Conservation (phyloP, 495 filamentous ascomycete genomes). For the Sabuloglossum arenarium region DNA sequence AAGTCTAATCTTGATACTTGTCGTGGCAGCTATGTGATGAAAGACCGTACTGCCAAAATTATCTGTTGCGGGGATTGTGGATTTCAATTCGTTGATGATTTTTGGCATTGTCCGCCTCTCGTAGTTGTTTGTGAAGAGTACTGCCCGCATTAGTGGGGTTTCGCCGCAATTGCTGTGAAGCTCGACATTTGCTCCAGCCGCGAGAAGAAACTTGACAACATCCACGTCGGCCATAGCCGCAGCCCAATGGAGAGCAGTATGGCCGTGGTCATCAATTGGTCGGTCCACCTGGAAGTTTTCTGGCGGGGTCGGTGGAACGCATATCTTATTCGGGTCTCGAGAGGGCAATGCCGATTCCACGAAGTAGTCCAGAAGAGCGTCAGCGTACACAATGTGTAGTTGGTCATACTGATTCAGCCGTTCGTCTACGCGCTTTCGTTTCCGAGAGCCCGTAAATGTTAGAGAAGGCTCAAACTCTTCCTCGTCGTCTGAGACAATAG, state of each 20-base stretch:
- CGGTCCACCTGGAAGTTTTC: slow-evolving; percentile 68
- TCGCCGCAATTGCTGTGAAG: slow-evolving; percentile 60
- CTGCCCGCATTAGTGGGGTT: slow-evolving; percentile 84
- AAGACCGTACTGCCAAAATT: slow-evolving; percentile 66
- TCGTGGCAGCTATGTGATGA: slow-evolving; percentile 78
- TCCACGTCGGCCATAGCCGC: slow-evolving; percentile 94
- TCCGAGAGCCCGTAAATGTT: slow-evolving; percentile 44
- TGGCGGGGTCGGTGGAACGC: slow-evolving; percentile 56
- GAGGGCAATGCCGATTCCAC: slow-evolving; percentile 31
- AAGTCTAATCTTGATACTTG: slow-evolving; percentile 54
- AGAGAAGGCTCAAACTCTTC: slow-evolving; percentile 53
- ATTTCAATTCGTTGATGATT: slow-evolving; percentile 57
- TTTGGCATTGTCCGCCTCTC: slow-evolving; percentile 70
- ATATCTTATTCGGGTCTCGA: slow-evolving; percentile 38
- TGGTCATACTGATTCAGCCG: slow-evolving; percentile 49
- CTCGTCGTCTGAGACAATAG: slow-evolving; percentile 22
- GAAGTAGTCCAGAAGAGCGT: slow-evolving; percentile 88
- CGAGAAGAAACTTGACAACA: slow-evolving; percentile 66
- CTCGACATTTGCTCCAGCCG: slow-evolving; percentile 46
- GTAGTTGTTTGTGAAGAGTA: slow-evolving; percentile 88
- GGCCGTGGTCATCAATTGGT: slow-evolving; percentile 68
- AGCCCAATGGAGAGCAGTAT: slow-evolving; percentile 90
- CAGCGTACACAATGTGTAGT: slow-evolving; percentile 72
- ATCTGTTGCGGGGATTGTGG: slow-evolving; percentile 56
- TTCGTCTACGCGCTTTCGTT: slow-evolving; percentile 49